These are phyloP conservation scores for Clonostachys rosea DNA, from an alignment of 2,329 filamentous ascomycete genomes.

Conservation along the genomic window DNA sequence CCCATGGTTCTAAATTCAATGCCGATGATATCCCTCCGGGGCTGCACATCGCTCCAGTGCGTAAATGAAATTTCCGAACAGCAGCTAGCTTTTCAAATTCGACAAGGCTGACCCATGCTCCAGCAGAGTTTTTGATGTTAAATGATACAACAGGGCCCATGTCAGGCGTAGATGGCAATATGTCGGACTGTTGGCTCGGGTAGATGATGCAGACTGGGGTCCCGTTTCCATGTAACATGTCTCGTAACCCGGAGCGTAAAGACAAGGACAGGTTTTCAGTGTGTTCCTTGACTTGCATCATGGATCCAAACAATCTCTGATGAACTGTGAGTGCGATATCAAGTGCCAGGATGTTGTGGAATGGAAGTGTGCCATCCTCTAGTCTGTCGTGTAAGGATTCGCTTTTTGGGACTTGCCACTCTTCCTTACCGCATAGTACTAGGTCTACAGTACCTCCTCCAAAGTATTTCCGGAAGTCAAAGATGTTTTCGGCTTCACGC, in stretches of 20 bases:
- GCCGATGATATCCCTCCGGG: constrained; percentile 77
- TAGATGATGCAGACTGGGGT: constrained; percentile 64
- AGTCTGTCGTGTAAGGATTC: constrained; percentile 71
- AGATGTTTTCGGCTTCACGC: constrained; percentile 59
- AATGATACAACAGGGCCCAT: constrained; percentile 75
- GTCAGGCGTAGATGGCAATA: constrained; percentile 5
- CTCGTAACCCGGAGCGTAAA: constrained; percentile 52
- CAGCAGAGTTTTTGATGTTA: constrained; percentile 67
- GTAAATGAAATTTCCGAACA: constrained; percentile 74
- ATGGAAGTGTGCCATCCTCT: constrained; percentile 87
- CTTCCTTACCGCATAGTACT: constrained; percentile 70
- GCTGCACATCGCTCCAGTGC: constrained; percentile 88
- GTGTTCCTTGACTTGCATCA: constrained; percentile 67
- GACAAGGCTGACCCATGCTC: constrained; percentile 72
- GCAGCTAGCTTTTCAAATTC: constrained; percentile 85
- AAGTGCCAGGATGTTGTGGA: constrained; percentile 85
- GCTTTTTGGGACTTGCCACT: constrained; percentile 78
- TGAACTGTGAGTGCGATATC: constrained; percentile 71
- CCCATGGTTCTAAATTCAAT: constrained; percentile 71
- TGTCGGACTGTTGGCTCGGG: constrained; percentile 13
- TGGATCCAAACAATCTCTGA: constrained; percentile 62
- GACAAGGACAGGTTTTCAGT: constrained; percentile 58
- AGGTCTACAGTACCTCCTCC: constrained; percentile 93
- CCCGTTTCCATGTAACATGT: constrained; percentile 67
- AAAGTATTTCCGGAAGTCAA: constrained; percentile 74